Evolutionary conservation across 306 rosid species (phyloP).

Genomic region (Acacia crassicarpa): DNA sequence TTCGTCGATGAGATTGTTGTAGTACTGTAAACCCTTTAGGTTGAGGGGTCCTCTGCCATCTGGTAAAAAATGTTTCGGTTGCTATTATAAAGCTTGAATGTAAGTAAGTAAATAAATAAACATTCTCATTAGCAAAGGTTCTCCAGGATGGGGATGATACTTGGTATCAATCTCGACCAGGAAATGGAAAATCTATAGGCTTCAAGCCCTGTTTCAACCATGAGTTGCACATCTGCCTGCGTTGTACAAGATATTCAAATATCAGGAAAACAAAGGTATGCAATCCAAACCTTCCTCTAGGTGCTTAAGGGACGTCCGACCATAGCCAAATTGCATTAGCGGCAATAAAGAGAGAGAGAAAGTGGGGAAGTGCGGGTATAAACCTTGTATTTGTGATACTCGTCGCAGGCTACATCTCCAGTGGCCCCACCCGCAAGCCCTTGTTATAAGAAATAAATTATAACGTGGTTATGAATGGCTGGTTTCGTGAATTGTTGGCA

Average conservation of each 20-base stretch:
- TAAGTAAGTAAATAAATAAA: not conserved
- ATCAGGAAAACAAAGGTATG: not conserved
- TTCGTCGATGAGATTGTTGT: slow-evolving; percentile 75
- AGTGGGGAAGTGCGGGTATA: not conserved
- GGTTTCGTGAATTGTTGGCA: not conserved
- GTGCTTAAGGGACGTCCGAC: not conserved
- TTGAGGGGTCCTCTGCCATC: slow-evolving; percentile 78
- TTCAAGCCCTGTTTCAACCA: slow-evolving; percentile 75
- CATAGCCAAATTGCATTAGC: not conserved
- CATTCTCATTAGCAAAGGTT: not conserved
- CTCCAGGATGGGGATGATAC: slow-evolving; percentile 23
- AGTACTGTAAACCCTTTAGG: slow-evolving; percentile 69
- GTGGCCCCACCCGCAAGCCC: slow-evolving; percentile 45
- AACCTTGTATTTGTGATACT: slow-evolving; percentile 78
- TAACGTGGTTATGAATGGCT: not conserved
- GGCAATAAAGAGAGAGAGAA: not conserved
- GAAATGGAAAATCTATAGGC: slow-evolving; percentile 90
- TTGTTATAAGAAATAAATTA: slow-evolving; percentile 8
- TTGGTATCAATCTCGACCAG: slow-evolving; percentile 85
- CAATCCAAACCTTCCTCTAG: not conserved
- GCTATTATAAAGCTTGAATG: not conserved
- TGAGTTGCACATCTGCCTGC: slow-evolving; percentile 81
- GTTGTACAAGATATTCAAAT: not conserved
- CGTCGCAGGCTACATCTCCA: slow-evolving; percentile 69
- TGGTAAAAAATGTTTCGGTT: slow-evolving; percentile 1